phyloP scores from a whole-genome alignment of 495 filamentous ascomycete species.

The Jackrogersella minutella region DNA sequence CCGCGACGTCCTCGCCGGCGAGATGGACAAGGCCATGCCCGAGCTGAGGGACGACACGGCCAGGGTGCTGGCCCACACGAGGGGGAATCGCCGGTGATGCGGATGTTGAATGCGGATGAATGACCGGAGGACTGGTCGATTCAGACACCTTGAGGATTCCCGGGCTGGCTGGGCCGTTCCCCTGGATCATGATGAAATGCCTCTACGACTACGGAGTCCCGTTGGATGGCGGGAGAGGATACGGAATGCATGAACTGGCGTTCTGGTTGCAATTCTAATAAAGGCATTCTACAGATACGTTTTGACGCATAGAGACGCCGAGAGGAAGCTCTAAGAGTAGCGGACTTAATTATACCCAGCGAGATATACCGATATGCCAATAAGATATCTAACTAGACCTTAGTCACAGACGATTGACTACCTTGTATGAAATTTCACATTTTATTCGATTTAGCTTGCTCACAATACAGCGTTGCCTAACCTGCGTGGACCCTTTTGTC shows the following conservation, averaged over 20 bases:
- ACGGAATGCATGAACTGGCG: conserved; percentile 14
- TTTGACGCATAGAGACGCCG: not conserved
- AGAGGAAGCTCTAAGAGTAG: not conserved
- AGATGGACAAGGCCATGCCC: conserved; percentile 81
- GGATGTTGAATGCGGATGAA: not conserved
- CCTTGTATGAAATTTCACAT: not conserved
- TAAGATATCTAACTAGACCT: not conserved
- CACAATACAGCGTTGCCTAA: not conserved
- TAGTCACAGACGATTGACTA: not conserved
- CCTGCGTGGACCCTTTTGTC: not conserved
- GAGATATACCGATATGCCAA: not conserved
- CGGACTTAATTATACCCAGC: not conserved
- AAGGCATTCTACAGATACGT: not conserved
- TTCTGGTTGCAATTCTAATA: conserved; percentile 3
- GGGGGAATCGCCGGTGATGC: not conserved
- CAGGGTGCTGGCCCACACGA: conserved; percentile 61
- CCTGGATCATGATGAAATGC: not conserved
- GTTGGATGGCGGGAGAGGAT: not conserved
- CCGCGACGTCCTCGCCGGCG: conserved; percentile 78
- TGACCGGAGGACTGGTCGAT: not conserved
- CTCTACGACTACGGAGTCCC: not conserved
- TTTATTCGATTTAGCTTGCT: not conserved
- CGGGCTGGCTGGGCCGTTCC: not conserved
- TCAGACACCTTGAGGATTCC: not conserved
- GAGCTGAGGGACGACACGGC: conserved; percentile 77